These are phyloP conservation scores for Candida sphagnicola DNA, from an alignment of 805 yeast species.

Conservation along the genomic window DNA sequence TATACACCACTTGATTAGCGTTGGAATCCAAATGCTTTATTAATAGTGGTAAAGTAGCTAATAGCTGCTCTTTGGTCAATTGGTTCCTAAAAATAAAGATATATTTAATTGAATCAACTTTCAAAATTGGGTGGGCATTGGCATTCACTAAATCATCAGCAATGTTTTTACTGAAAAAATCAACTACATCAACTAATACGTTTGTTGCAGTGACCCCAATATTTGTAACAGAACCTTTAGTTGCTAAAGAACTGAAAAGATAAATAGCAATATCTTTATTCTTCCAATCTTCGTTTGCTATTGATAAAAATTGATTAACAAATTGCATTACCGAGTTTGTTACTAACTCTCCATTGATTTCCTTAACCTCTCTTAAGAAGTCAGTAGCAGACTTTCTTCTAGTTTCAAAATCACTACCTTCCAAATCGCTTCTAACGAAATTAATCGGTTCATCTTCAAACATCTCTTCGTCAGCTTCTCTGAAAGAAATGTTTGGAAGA, in stretches of 20 bases:
- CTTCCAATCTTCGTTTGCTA: constrained; percentile 65
- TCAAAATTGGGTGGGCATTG: constrained; percentile 64
- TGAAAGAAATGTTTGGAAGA: constrained; percentile 80
- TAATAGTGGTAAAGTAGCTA: constrained; percentile 75
- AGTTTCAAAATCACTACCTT: constrained; percentile 91
- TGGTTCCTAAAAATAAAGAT: constrained; percentile 90
- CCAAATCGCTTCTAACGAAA: constrained; percentile 86
- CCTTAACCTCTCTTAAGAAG: constrained; percentile 81
- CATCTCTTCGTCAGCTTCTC: constrained; percentile 85
- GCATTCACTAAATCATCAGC: constrained; percentile 69
- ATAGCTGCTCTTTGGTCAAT: constrained; percentile 77
- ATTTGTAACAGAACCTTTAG: constrained; percentile 83
- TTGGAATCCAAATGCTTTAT: constrained; percentile 60
- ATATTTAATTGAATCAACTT: constrained; percentile 90
- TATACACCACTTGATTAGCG: constrained; percentile 71
- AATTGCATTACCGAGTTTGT: constrained; percentile 73
- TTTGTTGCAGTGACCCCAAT: constrained; percentile 88
- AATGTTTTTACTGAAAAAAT: constrained; percentile 75
- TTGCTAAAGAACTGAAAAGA: constrained; percentile 83
- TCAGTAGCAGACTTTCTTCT: constrained; percentile 93
- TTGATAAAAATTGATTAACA: constrained; percentile 61
- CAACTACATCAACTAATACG: constrained; percentile 77
- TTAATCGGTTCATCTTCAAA: constrained; percentile 98
- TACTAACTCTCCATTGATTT: constrained; percentile 66
- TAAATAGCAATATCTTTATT: constrained; percentile 84